These are phyloP conservation scores for Metarhizium robertsii DNA, from an alignment of 2,329 filamentous ascomycete genomes.

Conservation along the genomic window DNA sequence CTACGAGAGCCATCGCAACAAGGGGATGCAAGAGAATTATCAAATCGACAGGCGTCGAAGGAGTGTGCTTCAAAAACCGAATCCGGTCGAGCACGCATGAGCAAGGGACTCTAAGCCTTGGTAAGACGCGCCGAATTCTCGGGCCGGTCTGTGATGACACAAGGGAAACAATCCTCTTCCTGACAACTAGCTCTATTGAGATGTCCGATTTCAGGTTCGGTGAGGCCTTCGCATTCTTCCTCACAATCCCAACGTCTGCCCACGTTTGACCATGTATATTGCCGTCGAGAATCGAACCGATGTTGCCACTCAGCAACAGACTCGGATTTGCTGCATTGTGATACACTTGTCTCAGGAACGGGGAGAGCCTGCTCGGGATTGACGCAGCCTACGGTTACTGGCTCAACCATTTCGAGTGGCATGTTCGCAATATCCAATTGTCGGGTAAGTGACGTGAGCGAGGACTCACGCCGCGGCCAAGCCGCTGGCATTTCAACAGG, in stretches of 20 bases:
- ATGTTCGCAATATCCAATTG: slow-evolving; percentile 18
- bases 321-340: not conserved
- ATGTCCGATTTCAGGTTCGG: not conserved
- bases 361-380: slow-evolving; percentile 21
- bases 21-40: not conserved
- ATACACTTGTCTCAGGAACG: slow-evolving; percentile 12
- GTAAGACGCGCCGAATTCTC: not conserved
- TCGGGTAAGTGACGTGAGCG: slow-evolving; percentile 25
- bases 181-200: not conserved
- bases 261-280: not conserved
- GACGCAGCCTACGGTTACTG: slow-evolving; percentile 16
- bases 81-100: not conserved
- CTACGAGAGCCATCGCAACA: not conserved
- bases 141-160: not conserved
- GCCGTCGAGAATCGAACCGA: slow-evolving; percentile 24
- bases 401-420: slow-evolving; percentile 24
- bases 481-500: slow-evolving; percentile 23
- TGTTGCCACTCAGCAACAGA: slow-evolving; percentile 11
- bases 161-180: not conserved
- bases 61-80: not conserved
- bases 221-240: slow-evolving; percentile 1
- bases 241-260: slow-evolving; percentile 33
- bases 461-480: slow-evolving; percentile 36
- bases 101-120: slow-evolving; percentile 5
- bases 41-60: not conserved